Conservation (phyloP, 345 rosid genomes). For the Moricandia arvensis region DNA sequence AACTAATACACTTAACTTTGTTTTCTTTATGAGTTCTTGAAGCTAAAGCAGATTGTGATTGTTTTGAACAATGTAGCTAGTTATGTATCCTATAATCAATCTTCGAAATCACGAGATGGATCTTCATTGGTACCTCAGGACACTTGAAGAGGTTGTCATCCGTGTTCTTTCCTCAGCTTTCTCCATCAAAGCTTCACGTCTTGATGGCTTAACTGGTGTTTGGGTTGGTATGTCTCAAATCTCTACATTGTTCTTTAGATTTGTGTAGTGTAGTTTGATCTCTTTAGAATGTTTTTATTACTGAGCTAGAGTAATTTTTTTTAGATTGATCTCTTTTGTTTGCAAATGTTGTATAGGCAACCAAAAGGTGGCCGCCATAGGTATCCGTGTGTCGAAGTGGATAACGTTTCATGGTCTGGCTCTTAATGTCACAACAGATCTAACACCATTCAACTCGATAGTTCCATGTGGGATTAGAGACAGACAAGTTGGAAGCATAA, state of each 20-base stretch:
- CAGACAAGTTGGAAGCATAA: slow-evolving; percentile 69
- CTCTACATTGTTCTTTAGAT: not conserved
- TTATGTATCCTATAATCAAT: slow-evolving; percentile 84
- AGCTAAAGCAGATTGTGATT: not conserved
- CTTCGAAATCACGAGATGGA: slow-evolving; percentile 90
- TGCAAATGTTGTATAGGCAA: slow-evolving; percentile 48
- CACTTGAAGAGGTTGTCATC: slow-evolving; percentile 79
- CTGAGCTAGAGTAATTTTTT: no score
- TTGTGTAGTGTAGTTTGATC: not conserved
- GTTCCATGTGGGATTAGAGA: slow-evolving; percentile 76
- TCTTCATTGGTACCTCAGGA: slow-evolving; percentile 94
- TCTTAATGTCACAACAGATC: slow-evolving; percentile 72
- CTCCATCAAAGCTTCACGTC: slow-evolving; percentile 66
- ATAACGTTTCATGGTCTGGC: slow-evolving; percentile 79
- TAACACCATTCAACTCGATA: slow-evolving; percentile 66
- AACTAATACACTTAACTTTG: not conserved
- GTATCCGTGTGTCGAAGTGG: slow-evolving; percentile 77
- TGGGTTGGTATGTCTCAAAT: slow-evolving; percentile 64
- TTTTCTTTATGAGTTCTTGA: not conserved
- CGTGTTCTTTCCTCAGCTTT: slow-evolving; percentile 69
- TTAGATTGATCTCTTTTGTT: not conserved
- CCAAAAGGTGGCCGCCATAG: slow-evolving; percentile 76
- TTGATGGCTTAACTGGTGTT: slow-evolving; percentile 81
- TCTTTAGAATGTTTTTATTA: no score
- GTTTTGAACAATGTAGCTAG: slow-evolving; percentile 53